Base-by-base conservation (phyloP, 441 rosid species). In the Corymbia calophylla region DNA sequence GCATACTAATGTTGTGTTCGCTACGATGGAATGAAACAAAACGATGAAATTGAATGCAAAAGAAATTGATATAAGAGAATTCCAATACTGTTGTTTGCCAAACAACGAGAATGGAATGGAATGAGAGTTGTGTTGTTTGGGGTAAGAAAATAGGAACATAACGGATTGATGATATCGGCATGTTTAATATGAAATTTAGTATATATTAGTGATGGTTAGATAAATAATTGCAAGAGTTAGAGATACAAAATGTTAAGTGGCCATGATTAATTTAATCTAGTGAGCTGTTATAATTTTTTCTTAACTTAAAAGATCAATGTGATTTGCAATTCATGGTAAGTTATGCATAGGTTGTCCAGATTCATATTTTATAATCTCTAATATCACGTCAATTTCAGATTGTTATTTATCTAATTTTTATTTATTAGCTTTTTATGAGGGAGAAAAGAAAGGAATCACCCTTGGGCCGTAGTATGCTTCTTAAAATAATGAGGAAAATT, bases 391-490 rank as follows among this genome's bases (percentile, higher is more conserved):
- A 3, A 0, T 39, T 39, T 1, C 13, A 68, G 0, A 8, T 32
- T 32, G 23, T 68, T 19, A 5, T 23, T 70, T 21, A 19, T 73
- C 17, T 73, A 3, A 13, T 35, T 35, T 19, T 73, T 39, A 73
- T 35, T 21, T 21, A 19, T 39, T 1, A 27, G 23, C 6, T 21
- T 73, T 35, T 5, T 32, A 68, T 9, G 4, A 19, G 44, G 77
- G n/a, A 53, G 55, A 53, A 53, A 53, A 18, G 55, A 55, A 21
- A 55, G 8, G 27, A 21, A 55, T 55, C 60, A 1, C 19, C 53
- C 53, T 2, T 11, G 4, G 8, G 15, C 2, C 2, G 4, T 0
- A 32, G 8, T 35, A 1, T 6, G 8, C 27, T 9, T 35, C 48
- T 35, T 27, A 70, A 70, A 70, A 70, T 35, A 35, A 35, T 8